Evolutionary conservation across 495 filamentous ascomycete species (phyloP).

Genomic region (Penicillium herquei): DNA sequence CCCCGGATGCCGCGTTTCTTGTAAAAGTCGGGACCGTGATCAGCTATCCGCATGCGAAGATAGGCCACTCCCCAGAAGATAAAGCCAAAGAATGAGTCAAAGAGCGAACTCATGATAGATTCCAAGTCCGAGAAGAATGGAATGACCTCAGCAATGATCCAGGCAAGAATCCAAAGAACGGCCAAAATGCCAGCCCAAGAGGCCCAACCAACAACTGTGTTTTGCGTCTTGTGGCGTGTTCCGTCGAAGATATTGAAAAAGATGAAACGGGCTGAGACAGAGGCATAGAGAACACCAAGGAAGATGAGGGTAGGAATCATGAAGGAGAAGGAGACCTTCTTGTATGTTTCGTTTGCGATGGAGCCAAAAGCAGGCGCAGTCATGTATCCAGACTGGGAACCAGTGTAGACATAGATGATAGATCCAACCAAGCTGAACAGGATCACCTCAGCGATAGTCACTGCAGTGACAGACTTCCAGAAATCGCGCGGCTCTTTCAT

Average conservation of each 20-base stretch:
- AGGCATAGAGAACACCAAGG: constrained; percentile 82
- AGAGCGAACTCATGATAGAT: constrained; percentile 83
- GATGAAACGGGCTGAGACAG: constrained; percentile 81
- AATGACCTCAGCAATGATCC: constrained; percentile 85
- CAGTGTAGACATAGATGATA: constrained; percentile 77
- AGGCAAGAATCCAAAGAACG: constrained; percentile 70
- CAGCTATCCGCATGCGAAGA: constrained; percentile 72
- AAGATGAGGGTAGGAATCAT: constrained; percentile 93
- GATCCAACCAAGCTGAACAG: constrained; percentile 75
- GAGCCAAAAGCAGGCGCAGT: constrained; percentile 79
- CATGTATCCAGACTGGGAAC: constrained; percentile 69
- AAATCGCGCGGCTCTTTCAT: constrained; percentile 87
- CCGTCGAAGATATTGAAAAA: constrained; percentile 82
- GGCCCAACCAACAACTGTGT: constrained; percentile 80
- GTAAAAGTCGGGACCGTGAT: constrained; percentile 61
- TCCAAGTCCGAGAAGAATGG: constrained; percentile 86
- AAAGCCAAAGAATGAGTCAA: constrained; percentile 91
- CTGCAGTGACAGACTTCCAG: constrained; percentile 83
- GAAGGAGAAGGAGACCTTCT: constrained; percentile 84
- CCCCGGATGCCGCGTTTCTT: constrained; percentile 59
- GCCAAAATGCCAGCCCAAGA: constrained; percentile 74
- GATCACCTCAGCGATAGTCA: constrained; percentile 81
- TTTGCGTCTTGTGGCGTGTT: constrained; percentile 69
- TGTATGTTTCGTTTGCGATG: constrained; percentile 64
- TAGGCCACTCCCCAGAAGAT: constrained; percentile 94